These are phyloP conservation scores for Silene coronaria DNA, from an alignment of 179 eudicot genomes.

Conservation along the genomic window DNA sequence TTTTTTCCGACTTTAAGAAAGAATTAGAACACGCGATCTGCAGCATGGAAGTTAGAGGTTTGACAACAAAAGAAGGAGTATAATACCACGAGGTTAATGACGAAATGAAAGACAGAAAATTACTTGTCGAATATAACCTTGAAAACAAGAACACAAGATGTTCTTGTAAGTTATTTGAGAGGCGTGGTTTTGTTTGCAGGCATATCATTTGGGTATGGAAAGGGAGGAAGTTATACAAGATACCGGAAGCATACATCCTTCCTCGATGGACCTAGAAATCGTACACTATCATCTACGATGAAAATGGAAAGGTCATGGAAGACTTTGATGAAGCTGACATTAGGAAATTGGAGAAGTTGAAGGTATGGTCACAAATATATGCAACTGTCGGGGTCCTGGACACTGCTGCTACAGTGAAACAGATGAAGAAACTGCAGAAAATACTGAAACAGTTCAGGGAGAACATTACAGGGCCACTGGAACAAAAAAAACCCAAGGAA, in stretches of 20 bases:
- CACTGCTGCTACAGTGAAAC: neutral
- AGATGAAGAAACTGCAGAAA: neutral
- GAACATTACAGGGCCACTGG: neutral
- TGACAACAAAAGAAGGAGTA: no score
- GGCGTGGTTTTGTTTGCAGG: neutral
- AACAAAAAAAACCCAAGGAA: neutral
- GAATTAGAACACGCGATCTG: neutral
- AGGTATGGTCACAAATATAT: neutral
- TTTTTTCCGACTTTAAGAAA: neutral
- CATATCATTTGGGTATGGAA: no score
- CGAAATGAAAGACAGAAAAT: neutral
- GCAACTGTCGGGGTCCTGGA: neutral
- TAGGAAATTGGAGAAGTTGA: neutral
- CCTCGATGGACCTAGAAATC: neutral
- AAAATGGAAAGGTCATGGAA: neutral
- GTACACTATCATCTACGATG: neutral
- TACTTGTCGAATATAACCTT: neutral
- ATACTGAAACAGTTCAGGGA: neutral
- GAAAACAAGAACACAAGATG: no score
- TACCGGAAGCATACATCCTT: neutral
- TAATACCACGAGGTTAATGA: neutral
- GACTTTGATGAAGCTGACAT: neutral
- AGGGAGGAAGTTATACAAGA: no score
- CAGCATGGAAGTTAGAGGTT: neutral
- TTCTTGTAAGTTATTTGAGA: neutral